phyloP scores from a whole-genome alignment of 2,329 filamentous ascomycete genomes.

The Penicillium hordei region DNA sequence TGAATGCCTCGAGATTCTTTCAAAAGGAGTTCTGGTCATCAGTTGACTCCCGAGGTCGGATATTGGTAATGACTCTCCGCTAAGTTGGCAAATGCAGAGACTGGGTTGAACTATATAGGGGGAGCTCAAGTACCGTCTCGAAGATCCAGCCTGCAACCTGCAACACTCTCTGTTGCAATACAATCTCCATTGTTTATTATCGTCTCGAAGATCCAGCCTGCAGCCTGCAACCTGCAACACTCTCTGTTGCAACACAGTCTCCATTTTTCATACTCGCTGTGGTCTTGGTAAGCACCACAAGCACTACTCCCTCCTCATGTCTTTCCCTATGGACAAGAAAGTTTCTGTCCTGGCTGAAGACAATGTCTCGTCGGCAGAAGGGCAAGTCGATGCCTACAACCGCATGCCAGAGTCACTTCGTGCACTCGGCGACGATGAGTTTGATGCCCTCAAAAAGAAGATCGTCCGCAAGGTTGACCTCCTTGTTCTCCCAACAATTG shows the following conservation, averaged over 20 bases:
- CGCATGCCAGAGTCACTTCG: constrained; percentile 30
- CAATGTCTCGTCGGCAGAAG: constrained; percentile 25
- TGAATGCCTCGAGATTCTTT: constrained; percentile 16
- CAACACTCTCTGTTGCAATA: background rate
- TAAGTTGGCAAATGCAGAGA: constrained; percentile 1
- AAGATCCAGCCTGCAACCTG: background rate
- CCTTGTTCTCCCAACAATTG: constrained; percentile 33
- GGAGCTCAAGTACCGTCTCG: constrained; percentile 6
- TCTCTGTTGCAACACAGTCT: too few relatives aligned
- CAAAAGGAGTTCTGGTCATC: constrained; percentile 4
- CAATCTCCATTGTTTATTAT: background rate
- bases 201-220: background rate
- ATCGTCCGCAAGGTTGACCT: constrained; percentile 35
- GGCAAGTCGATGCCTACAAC: constrained; percentile 22
- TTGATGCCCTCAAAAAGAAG: constrained; percentile 23
- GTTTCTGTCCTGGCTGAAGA: constrained; percentile 11
- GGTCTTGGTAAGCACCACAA: too few relatives aligned
- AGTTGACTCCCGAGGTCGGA: constrained; percentile 1
- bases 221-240: constrained; percentile 1
- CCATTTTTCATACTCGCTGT: too few relatives aligned
- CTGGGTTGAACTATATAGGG: constrained; percentile 11
- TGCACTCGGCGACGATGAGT: constrained; percentile 24
- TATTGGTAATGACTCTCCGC: background rate
- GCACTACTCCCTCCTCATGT: constrained; percentile 1
- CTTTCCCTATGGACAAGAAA: constrained; percentile 23